A percentile compares a stretch with the other conserved stretches of the same genome.
These are phyloP conservation scores for Neltuma alba DNA, from an alignment of 306 rosid species.

Conservation along the genomic window DNA sequence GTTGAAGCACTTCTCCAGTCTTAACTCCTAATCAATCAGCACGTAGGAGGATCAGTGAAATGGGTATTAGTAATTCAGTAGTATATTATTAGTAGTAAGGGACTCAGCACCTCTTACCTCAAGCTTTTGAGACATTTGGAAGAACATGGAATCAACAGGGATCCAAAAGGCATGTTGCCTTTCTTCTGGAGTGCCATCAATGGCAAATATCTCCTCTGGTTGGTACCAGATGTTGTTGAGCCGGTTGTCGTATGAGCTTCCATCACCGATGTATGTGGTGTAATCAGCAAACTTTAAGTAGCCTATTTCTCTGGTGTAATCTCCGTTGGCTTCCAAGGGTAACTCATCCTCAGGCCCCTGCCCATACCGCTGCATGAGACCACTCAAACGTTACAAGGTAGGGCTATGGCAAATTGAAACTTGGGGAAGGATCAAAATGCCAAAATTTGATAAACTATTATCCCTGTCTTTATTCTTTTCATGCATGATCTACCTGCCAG, in stretches of 20 bases:
- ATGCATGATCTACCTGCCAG: constrained; percentile 58
- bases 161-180: constrained; percentile 63
- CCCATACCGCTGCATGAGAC: constrained; percentile 51
- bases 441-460: not conserved
- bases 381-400: not conserved
- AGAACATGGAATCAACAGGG: constrained; percentile 48
- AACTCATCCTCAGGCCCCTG: constrained; percentile 43
- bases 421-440: not conserved
- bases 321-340: constrained; percentile 56
- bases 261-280: constrained; percentile 40
- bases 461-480: not conserved
- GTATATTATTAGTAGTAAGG: no score
- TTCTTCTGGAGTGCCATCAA: constrained; percentile 60
- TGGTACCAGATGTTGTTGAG: constrained; percentile 71
- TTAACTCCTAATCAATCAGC: constrained; percentile 31
- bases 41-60: no score
- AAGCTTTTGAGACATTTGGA: constrained; percentile 33
- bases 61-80: no score
- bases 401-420: not conserved
- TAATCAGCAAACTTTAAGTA: constrained; percentile 51
- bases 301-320: constrained; percentile 52
- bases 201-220: constrained; percentile 61
- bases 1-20: constrained; percentile 53
- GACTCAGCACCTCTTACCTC: constrained; percentile 35
- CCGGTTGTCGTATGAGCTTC: constrained; percentile 38